Base-by-base conservation (phyloP, 805 yeast genomes). In the Wickerhamiella siamensis region DNA sequence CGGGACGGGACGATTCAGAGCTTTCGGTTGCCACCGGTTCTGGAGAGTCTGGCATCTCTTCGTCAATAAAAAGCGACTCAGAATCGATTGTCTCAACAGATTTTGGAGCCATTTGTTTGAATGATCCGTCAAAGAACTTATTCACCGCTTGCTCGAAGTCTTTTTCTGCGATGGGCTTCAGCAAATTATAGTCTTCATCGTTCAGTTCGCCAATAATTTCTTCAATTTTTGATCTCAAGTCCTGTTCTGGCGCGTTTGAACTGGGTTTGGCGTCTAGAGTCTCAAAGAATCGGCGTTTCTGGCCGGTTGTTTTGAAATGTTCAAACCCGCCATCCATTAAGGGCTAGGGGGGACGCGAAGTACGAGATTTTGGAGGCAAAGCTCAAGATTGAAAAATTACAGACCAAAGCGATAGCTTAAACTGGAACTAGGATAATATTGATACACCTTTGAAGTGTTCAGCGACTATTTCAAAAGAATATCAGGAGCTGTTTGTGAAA, bases 101-200 rank as follows among this genome's bases (percentile, higher is more conserved):
- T 12, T 16, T 6, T 4, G 4, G 4, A 4, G 12, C 39, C 32
- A 21, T 21, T 5, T 9, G 6, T 24, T 6, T 12, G 12, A 10
- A 16, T 3, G 31, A 15, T n/a, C 38, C 43, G 22, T 58, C 62
- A 20, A 58, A 43, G 39, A 40, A 58, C 31, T 45, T 39, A 29
- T 54, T 51, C 2, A 59, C 51, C 12, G 64, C 61, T 9, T 26
- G 21, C 27, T 53, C 52, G 26, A 59, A 47, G 33, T 55, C 43
- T 4, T 43, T 47, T 8, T 44, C 40, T 2, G 61, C 54, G 14
- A 37, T 31, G 4, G 47, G 46, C 29, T 37, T 21, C 26, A 58
- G 43, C 24, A 22, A 10, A 16, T 39, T 50, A 31, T 53, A 43
- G 37, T 38, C 39, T 4, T 40, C 36, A 18, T 44, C 50, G 16